Evolutionary conservation across 2,329 filamentous ascomycete species (phyloP).

Genomic region (Fusarium temperatum): DNA sequence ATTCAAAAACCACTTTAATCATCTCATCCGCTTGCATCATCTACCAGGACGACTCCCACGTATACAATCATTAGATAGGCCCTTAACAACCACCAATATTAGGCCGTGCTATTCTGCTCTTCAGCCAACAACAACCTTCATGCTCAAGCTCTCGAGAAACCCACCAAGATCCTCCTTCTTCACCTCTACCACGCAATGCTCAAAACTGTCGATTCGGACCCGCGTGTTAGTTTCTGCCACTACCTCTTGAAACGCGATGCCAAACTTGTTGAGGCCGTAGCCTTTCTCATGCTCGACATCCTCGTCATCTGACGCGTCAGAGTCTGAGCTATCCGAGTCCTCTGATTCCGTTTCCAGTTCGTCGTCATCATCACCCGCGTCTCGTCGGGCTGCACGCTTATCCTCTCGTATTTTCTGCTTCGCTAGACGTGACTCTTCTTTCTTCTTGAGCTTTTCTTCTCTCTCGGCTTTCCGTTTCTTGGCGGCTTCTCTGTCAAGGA

Average conservation of each 20-base stretch:
- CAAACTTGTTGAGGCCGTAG: slow-evolving; percentile 87
- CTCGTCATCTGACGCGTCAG: slow-evolving; percentile 62
- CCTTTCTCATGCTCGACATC: slow-evolving; percentile 65
- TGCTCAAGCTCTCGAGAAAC: slow-evolving; percentile 90
- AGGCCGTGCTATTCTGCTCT: not conserved
- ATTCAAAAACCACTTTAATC: slow-evolving; percentile 8
- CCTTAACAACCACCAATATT: not conserved
- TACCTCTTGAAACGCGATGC: slow-evolving; percentile 94
- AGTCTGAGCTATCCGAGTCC: slow-evolving; percentile 52
- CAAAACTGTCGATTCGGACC: slow-evolving; percentile 94
- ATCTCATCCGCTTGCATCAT: slow-evolving; percentile 1
- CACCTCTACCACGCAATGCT: slow-evolving; percentile 98
- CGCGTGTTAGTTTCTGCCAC: slow-evolving; percentile 89
- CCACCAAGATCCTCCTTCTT: slow-evolving; percentile 91
- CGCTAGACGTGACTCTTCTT: slow-evolving; percentile 65
- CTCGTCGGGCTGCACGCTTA: slow-evolving; percentile 67
- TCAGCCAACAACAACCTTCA: slow-evolving; percentile 82
- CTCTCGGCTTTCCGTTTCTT: slow-evolving; percentile 70
- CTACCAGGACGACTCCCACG: slow-evolving; percentile 11
- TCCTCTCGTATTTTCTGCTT: slow-evolving; percentile 68
- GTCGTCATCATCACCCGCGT: slow-evolving; percentile 57
- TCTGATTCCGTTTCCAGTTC: slow-evolving; percentile 58
- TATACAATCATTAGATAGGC: slow-evolving; percentile 12
- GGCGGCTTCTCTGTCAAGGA: slow-evolving; percentile 72
- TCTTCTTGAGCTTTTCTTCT: slow-evolving; percentile 69